Evolutionary conservation across 805 yeast species (phyloP).

Genomic region (Pichia ethanolica): DNA sequence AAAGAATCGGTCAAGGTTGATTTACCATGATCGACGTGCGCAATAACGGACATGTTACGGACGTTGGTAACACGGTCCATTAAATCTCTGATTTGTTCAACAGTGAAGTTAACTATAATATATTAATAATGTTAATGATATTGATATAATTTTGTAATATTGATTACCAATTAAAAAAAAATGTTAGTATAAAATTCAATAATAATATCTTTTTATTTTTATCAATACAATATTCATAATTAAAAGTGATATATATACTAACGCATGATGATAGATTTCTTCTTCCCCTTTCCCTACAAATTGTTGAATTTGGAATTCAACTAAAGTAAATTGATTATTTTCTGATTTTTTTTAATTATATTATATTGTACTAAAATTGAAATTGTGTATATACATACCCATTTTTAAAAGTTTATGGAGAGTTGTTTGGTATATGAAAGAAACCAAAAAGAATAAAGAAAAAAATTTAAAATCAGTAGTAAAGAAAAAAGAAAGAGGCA

Average conservation of each 20-base stretch:
- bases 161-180: too few species aligned
- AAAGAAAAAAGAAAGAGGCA: neutral
- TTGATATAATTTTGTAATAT: too few species aligned
- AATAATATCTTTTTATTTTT: too few species aligned
- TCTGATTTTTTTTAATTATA: too few species aligned
- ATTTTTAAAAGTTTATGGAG: slow-evolving; percentile 8
- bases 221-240: too few species aligned
- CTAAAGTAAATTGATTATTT: too few species aligned
- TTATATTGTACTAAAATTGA: too few species aligned
- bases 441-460: neutral
- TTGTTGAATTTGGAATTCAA: too few species aligned
- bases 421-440: neutral
- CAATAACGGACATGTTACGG: slow-evolving; percentile 99
- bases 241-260: too few species aligned
- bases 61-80: slow-evolving; percentile 99
- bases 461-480: neutral
- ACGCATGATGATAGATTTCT: too few species aligned
- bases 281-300: too few species aligned
- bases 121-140: neutral
- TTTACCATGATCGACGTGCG: slow-evolving; percentile 99
- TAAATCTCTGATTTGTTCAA: slow-evolving; percentile 93
- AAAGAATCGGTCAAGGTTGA: slow-evolving; percentile 98
- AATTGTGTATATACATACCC: slow-evolving; percentile 7
- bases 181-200: slow-evolving; percentile 7
- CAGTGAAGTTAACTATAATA: slow-evolving; percentile 46